Conservation (phyloP, 768 basidiomycete genomes). For the Lactarius quietus region DNA sequence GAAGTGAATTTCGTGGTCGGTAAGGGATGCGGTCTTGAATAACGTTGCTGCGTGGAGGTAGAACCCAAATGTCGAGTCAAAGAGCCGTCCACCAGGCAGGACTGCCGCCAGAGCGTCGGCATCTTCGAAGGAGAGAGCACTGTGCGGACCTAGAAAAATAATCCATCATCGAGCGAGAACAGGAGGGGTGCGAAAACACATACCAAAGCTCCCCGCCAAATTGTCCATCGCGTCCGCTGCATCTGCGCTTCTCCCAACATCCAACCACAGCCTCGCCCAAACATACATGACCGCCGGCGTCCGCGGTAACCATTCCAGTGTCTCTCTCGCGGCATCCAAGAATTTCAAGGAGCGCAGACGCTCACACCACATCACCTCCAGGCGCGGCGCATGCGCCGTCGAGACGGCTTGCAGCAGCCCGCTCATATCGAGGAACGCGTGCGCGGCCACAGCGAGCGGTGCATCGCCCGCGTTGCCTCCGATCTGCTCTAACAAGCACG, state of each 20-base stretch:
- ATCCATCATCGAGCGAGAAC: conserved; percentile 16
- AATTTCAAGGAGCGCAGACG: conserved; percentile 62
- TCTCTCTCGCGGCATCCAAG: conserved; percentile 54
- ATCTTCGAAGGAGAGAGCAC: conserved; percentile 55
- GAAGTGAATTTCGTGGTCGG: conserved; percentile 67
- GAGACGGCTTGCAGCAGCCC: conserved; percentile 67
- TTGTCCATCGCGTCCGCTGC: conserved; percentile 70
- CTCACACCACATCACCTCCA: conserved; percentile 73
- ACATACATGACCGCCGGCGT: conserved; percentile 76
- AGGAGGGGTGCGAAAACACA: conserved; percentile 27
- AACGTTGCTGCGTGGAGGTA: conserved; percentile 74
- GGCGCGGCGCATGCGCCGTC: conserved; percentile 60
- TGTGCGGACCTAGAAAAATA: conserved; percentile 43
- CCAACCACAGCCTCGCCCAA: conserved; percentile 60
- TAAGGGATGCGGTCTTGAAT: conserved; percentile 57
- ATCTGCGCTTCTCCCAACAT: conserved; percentile 66
- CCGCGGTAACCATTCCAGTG: conserved; percentile 74
- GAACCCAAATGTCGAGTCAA: conserved; percentile 65
- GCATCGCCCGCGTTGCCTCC: conserved; percentile 36
- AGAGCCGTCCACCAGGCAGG: conserved; percentile 53
- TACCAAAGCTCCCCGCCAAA: conserved; percentile 73
- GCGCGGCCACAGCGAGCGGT: conserved; percentile 56
- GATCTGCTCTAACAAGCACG: conserved; percentile 55
- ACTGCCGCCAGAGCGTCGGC: conserved; percentile 56
- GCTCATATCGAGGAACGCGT: conserved; percentile 64